Conservation (phyloP, 768 basidiomycete species). For the Leccinum boreale region DNA sequence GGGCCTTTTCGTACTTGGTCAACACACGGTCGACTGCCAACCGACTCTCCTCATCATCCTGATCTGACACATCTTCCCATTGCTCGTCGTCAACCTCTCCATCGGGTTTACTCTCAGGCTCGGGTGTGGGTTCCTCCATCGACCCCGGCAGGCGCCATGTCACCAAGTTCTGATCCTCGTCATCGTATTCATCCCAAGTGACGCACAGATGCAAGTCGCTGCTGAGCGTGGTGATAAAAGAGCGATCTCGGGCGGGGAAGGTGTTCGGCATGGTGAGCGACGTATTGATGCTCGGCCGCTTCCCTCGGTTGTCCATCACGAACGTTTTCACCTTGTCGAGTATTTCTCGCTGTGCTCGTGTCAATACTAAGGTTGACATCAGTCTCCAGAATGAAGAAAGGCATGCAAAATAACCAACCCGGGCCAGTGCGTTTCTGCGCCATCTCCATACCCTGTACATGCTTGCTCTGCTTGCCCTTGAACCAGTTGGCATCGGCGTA, state of each 20-base stretch:
- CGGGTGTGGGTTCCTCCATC: slow-evolving; percentile 33
- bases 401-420: slow-evolving; percentile 42
- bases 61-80: slow-evolving; percentile 45
- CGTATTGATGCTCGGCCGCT: slow-evolving; percentile 27
- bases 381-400: not conserved
- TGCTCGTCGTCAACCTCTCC: slow-evolving; percentile 52
- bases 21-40: slow-evolving; percentile 80
- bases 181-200: slow-evolving; percentile 94
- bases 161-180: slow-evolving; percentile 73
- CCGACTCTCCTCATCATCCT: slow-evolving; percentile 66
- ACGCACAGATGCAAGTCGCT: slow-evolving; percentile 73
- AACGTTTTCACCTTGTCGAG: slow-evolving; percentile 79
- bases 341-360: slow-evolving; percentile 68
- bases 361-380: slow-evolving; percentile 50
- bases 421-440: slow-evolving; percentile 56
- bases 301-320: slow-evolving; percentile 47
- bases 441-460: slow-evolving; percentile 61
- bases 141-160: slow-evolving; percentile 60
- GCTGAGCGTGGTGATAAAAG: slow-evolving; percentile 74
- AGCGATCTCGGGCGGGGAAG: slow-evolving; percentile 76
- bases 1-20: slow-evolving; percentile 84
- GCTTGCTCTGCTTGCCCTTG: slow-evolving; percentile 86
- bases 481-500: slow-evolving; percentile 89
- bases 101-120: slow-evolving; percentile 32
- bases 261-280: slow-evolving; percentile 70